Evolutionary conservation across 805 yeast species (phyloP), one percentile per base, ranked within the genome.

Genomic region (Helenozyma rhizophorensis): DNA sequence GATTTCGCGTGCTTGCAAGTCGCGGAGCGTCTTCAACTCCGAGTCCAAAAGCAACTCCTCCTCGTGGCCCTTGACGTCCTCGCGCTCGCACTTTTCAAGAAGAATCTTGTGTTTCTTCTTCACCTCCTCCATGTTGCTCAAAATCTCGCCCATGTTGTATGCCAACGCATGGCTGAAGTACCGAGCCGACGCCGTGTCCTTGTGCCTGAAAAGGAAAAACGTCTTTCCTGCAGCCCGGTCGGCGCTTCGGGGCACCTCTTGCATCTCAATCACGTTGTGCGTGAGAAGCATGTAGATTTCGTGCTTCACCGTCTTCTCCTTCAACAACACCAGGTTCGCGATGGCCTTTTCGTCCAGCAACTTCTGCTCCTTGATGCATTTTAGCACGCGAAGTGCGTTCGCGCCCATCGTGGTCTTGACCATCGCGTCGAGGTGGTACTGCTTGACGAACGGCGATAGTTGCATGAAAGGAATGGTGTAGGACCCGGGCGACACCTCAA

Each of bases 151-250:
- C 65, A 78, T 75, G 42, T 73, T 72, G 48, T 62, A 76, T 30
- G 74, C 50, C 19, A 82, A 47, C 14, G 72, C 60, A 28, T 66
- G 59, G 12, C 52, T 48, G 25, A 75, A 43, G 37, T 59, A 53
- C 9, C 52, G 51, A 33, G 58, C 57, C 8, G 69, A 56, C 13
- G 55, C 48, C 4, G 38, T 37, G 25, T 60, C 61, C 37, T 76
- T 78, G 45, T 78, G 82, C 50, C 87, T 73, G 69, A 87, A 93
- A 21, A 89, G 70, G 53, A 77, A 93, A 18, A 84, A 82, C 1
- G 97, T 82, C 45, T 95, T 78, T 25, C 85, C 78, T 0, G 97
- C 95, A 2, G 95, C 89, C 45, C 97, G 72, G 55, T 93, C 97
- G 15, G 78, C 80, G 7, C 95, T 82, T 49, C 90, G 76, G 9